A percentile compares a stretch with the other conserved stretches of the same genome.
Evolutionary conservation across 225 moss, liverwort and hornwort species (phyloP).

Genomic region (Pleurozium schreberi): DNA sequence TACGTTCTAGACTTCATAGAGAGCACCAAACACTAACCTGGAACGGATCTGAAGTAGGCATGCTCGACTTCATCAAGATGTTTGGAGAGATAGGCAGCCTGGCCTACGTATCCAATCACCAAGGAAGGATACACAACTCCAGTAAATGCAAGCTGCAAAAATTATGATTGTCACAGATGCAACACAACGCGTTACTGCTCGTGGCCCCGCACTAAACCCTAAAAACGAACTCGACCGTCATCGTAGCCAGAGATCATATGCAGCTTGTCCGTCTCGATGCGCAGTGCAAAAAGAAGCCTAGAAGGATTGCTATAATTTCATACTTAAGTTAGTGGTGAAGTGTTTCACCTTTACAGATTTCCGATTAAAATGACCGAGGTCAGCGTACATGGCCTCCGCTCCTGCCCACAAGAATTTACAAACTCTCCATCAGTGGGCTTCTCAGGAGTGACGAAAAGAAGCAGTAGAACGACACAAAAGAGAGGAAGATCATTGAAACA

Average conservation of each 20-base stretch:
- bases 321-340: neutral
- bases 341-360: constrained; percentile 62
- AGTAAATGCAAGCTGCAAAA: constrained; percentile 68
- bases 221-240: neutral
- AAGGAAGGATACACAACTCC: constrained; percentile 72
- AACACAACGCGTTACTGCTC: neutral
- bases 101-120: constrained; percentile 77
- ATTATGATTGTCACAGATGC: neutral
- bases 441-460: neutral
- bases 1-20: neutral
- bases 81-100: constrained; percentile 71
- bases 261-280: neutral
- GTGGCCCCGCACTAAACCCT: neutral
- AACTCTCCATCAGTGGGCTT: neutral
- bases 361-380: constrained; percentile 67
- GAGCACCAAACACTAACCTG: constrained; percentile 13
- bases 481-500: neutral
- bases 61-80: constrained; percentile 50
- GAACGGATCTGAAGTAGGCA: constrained; percentile 64
- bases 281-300: neutral
- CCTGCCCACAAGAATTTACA: constrained; percentile 31
- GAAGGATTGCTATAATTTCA: neutral
- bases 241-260: neutral
- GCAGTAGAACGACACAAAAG: neutral
- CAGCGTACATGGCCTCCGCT: constrained; percentile 91